Base-by-base conservation (phyloP, 805 yeast genomes). In the Torulaspora gathmanii region DNA sequence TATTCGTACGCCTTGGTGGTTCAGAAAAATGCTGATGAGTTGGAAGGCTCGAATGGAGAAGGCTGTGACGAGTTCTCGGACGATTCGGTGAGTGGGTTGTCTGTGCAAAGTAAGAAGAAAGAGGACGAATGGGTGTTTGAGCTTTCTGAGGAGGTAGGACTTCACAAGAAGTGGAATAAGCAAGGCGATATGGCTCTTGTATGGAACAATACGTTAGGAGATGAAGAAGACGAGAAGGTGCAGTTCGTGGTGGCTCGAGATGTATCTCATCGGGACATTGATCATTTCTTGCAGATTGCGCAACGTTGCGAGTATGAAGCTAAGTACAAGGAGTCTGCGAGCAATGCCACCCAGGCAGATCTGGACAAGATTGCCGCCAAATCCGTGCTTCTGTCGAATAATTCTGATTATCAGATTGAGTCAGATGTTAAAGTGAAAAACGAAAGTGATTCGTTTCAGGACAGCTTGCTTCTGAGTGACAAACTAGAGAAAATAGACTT, bases 201-300 rank as follows among this genome's bases (percentile, higher is more conserved):
- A 0, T 91, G 98, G 98, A 72, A 69, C 11, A 96, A 93, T 62
- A 60, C 79, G 29, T 80, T 80, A 35, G 96, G 96, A n/a, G 96
- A 90, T 56, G 74, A 77, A 12, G 72, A 74, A 4, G 96, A 88
- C 19, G 97, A 90, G 58, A 68, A 72, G 51, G 88, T 83, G 64
- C 95, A 89, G 64, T 90, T 86, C 65, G 73, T 84, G 17, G 78
- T 87, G 40, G 86, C 80, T 49, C 75, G 74, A 38, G 73, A 75
- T 11, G 77, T 81, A n/a, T 70, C 78, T 7, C 52, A 57, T 11
- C 47, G 69, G 12, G 77, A 72, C 20, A 77, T 83, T 31, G 79
- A 82, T 26, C 71, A 72, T 34, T 91, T 91, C 61, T 75, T 83
- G 68, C 60, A 69, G 20, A 70, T 80, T 1, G 70, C 87, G 11